Evolutionary conservation across 805 yeast genomes (phyloP).

Genomic region (Metschnikowia sp.): DNA sequence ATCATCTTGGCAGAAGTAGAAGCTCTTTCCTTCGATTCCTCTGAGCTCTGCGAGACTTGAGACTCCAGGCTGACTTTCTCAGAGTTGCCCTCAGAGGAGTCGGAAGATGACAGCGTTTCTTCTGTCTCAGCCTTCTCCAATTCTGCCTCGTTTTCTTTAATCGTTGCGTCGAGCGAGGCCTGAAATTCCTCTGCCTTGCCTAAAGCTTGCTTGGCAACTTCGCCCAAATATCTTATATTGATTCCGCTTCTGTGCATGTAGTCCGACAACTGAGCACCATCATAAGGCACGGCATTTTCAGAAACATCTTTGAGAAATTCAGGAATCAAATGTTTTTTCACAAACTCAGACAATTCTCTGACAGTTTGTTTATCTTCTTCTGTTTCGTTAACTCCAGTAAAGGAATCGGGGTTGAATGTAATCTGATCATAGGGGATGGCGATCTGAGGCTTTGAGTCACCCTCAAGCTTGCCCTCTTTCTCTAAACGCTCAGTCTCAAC

Average conservation of each 20-base stretch:
- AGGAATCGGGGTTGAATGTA: constrained; percentile 78
- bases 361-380: constrained; percentile 61
- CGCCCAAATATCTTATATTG: constrained; percentile 84
- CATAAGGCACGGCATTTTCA: constrained; percentile 64
- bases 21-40: constrained; percentile 26
- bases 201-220: constrained; percentile 41
- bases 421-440: constrained; percentile 51
- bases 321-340: constrained; percentile 58
- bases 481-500: constrained; percentile 47
- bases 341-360: constrained; percentile 63
- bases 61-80: neutral
- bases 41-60: constrained; percentile 16
- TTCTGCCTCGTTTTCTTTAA: constrained; percentile 25
- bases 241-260: constrained; percentile 79
- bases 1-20: constrained; percentile 38
- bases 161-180: constrained; percentile 18
- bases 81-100: constrained; percentile 7
- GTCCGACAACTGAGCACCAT: constrained; percentile 71
- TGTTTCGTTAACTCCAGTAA: constrained; percentile 40
- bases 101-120: constrained; percentile 13
- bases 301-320: constrained; percentile 56
- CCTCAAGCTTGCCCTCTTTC: constrained; percentile 32
- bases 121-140: constrained; percentile 21
- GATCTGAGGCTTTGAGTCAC: constrained; percentile 46
- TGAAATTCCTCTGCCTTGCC: constrained; percentile 16